phyloP scores from a whole-genome alignment of 306 rosid genomes.

The Sesbania bispinosa region DNA sequence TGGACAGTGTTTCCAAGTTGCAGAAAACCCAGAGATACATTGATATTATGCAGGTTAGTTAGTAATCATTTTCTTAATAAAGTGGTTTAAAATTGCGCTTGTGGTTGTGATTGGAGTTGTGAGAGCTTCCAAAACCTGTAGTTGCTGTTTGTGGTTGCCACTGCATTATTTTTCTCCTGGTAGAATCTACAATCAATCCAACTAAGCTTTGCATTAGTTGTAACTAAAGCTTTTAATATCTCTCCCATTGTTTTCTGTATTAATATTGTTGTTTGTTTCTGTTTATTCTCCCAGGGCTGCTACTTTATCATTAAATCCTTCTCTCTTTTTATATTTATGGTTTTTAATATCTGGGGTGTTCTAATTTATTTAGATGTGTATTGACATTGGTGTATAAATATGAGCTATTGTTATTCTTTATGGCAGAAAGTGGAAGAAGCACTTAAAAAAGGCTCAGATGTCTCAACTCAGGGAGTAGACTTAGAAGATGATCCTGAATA shows the following conservation, averaged over 20 bases:
- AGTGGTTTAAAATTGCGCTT: neutral
- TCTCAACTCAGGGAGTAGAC: slow-evolving; percentile 51
- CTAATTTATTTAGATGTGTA: slow-evolving; percentile 8
- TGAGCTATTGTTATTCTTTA: slow-evolving; percentile 26
- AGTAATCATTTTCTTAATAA: neutral
- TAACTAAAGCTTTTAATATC: neutral
- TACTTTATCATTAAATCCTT: slow-evolving; percentile 14
- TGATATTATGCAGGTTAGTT: slow-evolving; percentile 73
- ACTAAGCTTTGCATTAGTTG: slow-evolving; percentile 15
- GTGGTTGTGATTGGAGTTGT: neutral
- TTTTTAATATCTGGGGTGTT: neutral
- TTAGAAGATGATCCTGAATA: slow-evolving; percentile 96
- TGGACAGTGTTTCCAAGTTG: slow-evolving; percentile 93
- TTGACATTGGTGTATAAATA: slow-evolving; percentile 19
- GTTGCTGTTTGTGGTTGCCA: neutral
- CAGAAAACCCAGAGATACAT: slow-evolving; percentile 76
- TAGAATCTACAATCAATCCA: neutral
- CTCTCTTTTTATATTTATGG: neutral
- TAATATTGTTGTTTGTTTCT: no score
- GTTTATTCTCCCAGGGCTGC: no score
- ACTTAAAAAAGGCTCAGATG: slow-evolving; percentile 59
- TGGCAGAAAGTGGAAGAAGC: slow-evolving; percentile 93
- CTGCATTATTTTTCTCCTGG: neutral
- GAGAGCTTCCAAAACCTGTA: neutral
- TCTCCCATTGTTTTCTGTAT: no score